Evolutionary conservation across 495 filamentous ascomycete genomes (phyloP), one percentile per base, ranked within the genome.

Genomic region (Penicillium paxilli): DNA sequence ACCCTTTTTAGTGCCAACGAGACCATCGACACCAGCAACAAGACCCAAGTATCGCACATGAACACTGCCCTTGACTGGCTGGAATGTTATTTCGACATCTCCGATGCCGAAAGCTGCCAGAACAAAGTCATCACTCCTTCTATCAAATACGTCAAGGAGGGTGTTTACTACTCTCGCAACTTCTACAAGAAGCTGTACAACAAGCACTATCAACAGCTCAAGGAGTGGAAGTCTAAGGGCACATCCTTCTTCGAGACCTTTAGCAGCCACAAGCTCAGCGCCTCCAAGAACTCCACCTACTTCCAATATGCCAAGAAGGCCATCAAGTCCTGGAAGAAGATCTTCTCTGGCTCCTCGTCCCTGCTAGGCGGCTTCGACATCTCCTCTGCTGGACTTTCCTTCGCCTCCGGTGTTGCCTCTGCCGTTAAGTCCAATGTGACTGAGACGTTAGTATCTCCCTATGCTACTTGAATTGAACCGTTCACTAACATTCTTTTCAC

Each of bases 21-120:
- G 35, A 38, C 35, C 12, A 16, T 38, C 35, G n/a, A 38, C 8
- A n/a, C 9, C n/a, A 38, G 11, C 35, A n/a, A 38, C 6, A 16
- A 16, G 16, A n/a, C 35, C 16, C 7, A 38, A 8, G 16, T 16
- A 38, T 16, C 14, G 17, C 40, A 42, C 40, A 12, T 32, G 7
- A 20, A 21, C 12, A 21, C 38, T 24, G 33, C 20, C n/a, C n/a
- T 30, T 16, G 26, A 38, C 11, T 44, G 44, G 5, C 19, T 41
- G n/a, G 24, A 47, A 24, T 47, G 44, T 12, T 47, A 47, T 19
- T 47, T 17, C 16, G 44, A 47, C 6, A 47, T 47, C 28, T 47
- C 44, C n/a, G 8, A 10, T 33, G n/a, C 12, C 8, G 44, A 12
- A 12, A 47, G 44, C 44, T 47, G 44, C n/a, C 25, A 47, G 19